phyloP scores from a whole-genome alignment of 306 rosid species.

The Astragalus membranaceus region DNA sequence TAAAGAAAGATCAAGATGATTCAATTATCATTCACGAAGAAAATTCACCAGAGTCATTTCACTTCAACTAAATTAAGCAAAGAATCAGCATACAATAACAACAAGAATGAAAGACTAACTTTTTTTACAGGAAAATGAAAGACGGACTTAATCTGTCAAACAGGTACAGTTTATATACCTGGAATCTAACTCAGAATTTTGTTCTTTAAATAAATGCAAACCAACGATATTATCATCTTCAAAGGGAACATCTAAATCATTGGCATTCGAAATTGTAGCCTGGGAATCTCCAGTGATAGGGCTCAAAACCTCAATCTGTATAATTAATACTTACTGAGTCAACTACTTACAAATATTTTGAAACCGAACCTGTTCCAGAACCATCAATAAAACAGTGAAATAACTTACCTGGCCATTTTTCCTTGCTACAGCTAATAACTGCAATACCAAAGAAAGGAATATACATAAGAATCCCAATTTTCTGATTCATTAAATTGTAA shows the following conservation, averaged over 20 bases:
- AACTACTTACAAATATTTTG: background rate
- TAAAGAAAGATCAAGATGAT: background rate
- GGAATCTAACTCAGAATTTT: conserved; percentile 32
- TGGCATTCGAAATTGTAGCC: conserved; percentile 30
- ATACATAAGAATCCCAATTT: background rate
- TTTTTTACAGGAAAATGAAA: background rate
- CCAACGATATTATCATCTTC: conserved; percentile 58
- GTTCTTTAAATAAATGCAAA: conserved; percentile 61
- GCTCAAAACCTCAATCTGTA: conserved; percentile 81
- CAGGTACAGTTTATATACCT: conserved; percentile 27
- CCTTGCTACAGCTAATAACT: conserved; percentile 88
- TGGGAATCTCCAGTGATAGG: conserved; percentile 59
- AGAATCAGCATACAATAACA: background rate
- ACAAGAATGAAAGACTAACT: conserved; percentile 2
- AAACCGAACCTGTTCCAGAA: conserved; percentile 2
- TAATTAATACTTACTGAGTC: background rate
- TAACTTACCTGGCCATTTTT: conserved; percentile 64
- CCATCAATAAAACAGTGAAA: background rate
- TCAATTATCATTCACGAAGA: background rate
- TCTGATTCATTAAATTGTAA: background rate
- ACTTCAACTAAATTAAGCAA: background rate
- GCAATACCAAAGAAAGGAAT: conserved; percentile 30
- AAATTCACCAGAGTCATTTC: background rate
- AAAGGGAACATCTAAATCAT: conserved; percentile 12
- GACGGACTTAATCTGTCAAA: conserved; percentile 4